These are phyloP conservation scores for Clonostachys rhizophaga DNA, from an alignment of 2,329 filamentous ascomycete genomes.

Conservation along the genomic window DNA sequence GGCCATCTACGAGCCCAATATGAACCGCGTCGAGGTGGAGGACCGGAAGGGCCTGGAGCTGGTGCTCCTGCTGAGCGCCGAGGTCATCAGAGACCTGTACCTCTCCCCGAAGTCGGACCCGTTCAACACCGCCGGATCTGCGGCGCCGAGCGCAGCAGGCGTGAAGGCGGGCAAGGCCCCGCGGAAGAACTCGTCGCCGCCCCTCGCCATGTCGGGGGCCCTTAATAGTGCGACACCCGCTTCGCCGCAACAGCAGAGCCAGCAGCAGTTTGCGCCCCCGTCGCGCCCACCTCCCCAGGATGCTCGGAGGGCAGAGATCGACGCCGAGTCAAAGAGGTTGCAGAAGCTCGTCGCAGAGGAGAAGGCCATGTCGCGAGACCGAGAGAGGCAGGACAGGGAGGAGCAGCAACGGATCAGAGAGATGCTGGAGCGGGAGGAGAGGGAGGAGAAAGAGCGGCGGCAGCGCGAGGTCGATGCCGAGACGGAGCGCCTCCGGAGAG, in stretches of 20 bases:
- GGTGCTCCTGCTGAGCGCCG: slow-evolving; percentile 60
- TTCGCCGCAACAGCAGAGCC: too few relatives aligned
- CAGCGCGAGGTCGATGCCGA: slow-evolving; percentile 57
- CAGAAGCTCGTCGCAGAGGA: slow-evolving; percentile 29
- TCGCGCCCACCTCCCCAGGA: slow-evolving; percentile 1
- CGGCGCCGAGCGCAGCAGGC: slow-evolving; percentile 4
- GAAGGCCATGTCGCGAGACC: slow-evolving; percentile 49
- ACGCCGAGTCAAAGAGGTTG: slow-evolving; percentile 75
- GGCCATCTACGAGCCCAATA: slow-evolving; percentile 90
- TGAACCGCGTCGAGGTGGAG: slow-evolving; percentile 86
- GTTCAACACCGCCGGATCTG: slow-evolving; percentile 66
- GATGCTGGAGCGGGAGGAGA: slow-evolving; percentile 64
- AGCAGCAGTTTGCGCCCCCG: too few relatives aligned
- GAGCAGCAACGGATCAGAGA: slow-evolving; percentile 53
- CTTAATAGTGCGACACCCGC: background rate
- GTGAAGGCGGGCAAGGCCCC: background rate
- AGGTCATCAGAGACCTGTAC: slow-evolving; percentile 63
- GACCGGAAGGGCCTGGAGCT: slow-evolving; percentile 92
- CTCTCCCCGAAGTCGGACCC: slow-evolving; percentile 62
- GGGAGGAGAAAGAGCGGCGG: slow-evolving; percentile 48
- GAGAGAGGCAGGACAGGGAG: slow-evolving; percentile 47
- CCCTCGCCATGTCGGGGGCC: slow-evolving; percentile 1
- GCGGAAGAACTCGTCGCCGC: slow-evolving; percentile 5
- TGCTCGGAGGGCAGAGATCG: slow-evolving; percentile 39
- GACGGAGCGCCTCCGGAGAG: slow-evolving; percentile 70